Base-by-base conservation (phyloP, 495 filamentous ascomycete species). In the Penicillium antarcticum region DNA sequence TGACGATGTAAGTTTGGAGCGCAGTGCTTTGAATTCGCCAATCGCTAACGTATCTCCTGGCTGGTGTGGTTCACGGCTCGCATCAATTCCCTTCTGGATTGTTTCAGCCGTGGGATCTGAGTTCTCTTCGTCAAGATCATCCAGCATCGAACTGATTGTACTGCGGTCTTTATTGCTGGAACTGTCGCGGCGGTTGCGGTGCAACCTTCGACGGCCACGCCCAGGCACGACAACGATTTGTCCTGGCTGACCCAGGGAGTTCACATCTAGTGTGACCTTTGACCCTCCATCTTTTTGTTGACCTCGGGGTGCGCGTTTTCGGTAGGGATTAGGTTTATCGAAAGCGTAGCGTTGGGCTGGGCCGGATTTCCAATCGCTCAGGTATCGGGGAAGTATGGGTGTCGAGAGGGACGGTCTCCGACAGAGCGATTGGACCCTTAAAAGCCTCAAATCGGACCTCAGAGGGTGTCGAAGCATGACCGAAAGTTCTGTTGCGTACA, bases 171-270 rank as follows among this genome's bases (percentile, higher is more conserved):
- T 42, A 46, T 10, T 58, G 40, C 24, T 17, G 21, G 9, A 32
- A 13, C 8, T 43, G 42, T 4, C 45, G 40, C 40, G 41, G 21
- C 11, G 51, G 45, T 55, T 37, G 18, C 12, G 39, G 11, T 56
- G 16, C 2, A 40, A 35, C 12, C 16, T 49, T 24, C 35, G 45
- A 29, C 58, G 56, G 19, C 55, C 60, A 18, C 54, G 49, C 17
- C 33, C 39, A 12, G 49, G 52, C 16, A 79, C 52, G 26, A 78
- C 57, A 14, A 78, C 59, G 4, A 78, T 70, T 42, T 78, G 59
- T 6, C 63, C 73, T 0, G 71, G 72, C 41, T 72, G 54, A 11
- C 76, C 76, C 7, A 80, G 52, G 1, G 67, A 41, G 26, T 68
- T 45, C n/a, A 76, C 57, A 39, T 53, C 60, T 19, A 76, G 59